These are phyloP conservation scores for Aaosphaeria pasadenensis DNA, from an alignment of 2,329 filamentous ascomycete species.

Conservation along the genomic window DNA sequence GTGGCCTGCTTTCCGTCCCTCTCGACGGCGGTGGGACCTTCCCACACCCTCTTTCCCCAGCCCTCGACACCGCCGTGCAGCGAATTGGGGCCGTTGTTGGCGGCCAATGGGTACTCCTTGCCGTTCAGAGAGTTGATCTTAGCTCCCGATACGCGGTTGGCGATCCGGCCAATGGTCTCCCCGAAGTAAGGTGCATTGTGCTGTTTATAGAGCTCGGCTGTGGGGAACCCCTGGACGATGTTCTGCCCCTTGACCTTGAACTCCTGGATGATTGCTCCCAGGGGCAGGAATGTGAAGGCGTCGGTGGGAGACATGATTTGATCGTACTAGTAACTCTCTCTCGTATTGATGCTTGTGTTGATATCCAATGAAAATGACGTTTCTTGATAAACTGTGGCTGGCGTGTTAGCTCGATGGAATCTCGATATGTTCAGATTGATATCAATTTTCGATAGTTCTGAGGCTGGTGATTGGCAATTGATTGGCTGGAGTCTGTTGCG, in stretches of 20 bases:
- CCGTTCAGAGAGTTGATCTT: constrained; percentile 71
- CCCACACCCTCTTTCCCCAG: constrained; percentile 78
- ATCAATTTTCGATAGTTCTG: no score
- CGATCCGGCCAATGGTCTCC: constrained; percentile 81
- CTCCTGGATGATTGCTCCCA: constrained; percentile 78
- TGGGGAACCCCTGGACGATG: constrained; percentile 85
- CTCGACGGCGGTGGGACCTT: constrained; percentile 62
- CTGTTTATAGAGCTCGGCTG: constrained; percentile 68
- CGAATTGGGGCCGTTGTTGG: constrained; percentile 76
- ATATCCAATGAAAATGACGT: no score
- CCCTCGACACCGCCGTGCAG: constrained; percentile 57
- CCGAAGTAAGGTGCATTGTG: constrained; percentile 82
- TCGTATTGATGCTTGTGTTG: not conserved
- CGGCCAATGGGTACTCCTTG: constrained; percentile 64
- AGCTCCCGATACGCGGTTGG: constrained; percentile 76
- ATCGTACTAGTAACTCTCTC: not conserved
- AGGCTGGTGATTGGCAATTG: no score
- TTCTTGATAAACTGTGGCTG: no score
- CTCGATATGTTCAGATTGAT: no score
- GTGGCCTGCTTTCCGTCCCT: constrained; percentile 46
- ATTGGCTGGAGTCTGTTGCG: no score
- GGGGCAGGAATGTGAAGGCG: constrained; percentile 62
- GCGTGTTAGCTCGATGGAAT: no score
- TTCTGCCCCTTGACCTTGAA: constrained; percentile 75
- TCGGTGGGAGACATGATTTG: constrained; percentile 26